Conservation (phyloP, 345 rosid species). For the Firmiana major region DNA sequence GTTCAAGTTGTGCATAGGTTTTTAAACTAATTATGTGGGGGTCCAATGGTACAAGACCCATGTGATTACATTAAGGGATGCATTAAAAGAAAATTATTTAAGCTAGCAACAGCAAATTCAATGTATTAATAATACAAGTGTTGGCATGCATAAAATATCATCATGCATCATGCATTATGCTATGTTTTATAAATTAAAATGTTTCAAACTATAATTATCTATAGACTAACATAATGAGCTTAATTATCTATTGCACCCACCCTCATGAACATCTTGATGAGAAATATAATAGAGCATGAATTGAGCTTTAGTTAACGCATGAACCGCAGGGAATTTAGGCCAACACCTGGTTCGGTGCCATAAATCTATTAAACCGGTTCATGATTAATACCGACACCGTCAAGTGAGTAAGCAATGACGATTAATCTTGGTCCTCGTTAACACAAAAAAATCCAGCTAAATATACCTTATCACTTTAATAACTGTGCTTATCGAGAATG, state of each 20-base stretch:
- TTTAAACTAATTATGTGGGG: conserved; percentile 30
- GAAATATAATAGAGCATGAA: background rate
- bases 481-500: background rate
- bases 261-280: conserved; percentile 11
- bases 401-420: background rate
- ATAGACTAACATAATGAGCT: background rate
- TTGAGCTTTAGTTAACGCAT: no score
- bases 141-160: conserved; percentile 5
- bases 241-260: conserved; percentile 14
- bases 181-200: background rate
- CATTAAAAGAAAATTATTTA: conserved; percentile 8
- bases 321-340: conserved; percentile 19
- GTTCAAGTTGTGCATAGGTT: conserved; percentile 2
- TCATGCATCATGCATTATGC: background rate
- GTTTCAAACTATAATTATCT: background rate
- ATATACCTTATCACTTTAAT: background rate
- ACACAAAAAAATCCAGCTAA: background rate
- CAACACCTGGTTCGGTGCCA: conserved; percentile 10
- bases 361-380: conserved; percentile 16
- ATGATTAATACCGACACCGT: background rate
- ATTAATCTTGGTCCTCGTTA: background rate
- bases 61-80: conserved; percentile 47
- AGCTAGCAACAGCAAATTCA: conserved; percentile 17
- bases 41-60: conserved; percentile 48
- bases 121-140: conserved; percentile 23